Base-by-base conservation (phyloP, 2,329 filamentous ascomycete species). In the Monosporascus sp. region DNA sequence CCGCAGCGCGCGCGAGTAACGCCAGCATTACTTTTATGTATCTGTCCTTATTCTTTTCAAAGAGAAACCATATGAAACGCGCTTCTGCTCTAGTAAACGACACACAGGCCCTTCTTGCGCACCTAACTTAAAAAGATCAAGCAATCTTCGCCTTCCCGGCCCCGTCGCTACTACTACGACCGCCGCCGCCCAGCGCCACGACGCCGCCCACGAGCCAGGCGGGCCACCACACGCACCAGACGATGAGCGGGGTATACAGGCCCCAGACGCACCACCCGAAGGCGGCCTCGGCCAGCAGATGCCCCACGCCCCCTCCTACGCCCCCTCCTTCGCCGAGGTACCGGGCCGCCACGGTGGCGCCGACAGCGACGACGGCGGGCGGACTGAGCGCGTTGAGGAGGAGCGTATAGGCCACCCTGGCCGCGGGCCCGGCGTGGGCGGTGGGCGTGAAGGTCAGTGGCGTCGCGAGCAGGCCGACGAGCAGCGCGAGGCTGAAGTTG, bases 191-290 rank as follows among this genome's bases (percentile, higher is more conserved):
- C 52, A 83, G 71, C 45, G 85, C 75, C 24, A 81, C 73, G 6
- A 85, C 69, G 54, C 76, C 74, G 2, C 81, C 88, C 7, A 85
- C 81, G 38, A 94, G 70, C 92, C 92, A 97, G 7, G 90, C 91
- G 1, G 92, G 92, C 88, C 91, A 94, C 92, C 92, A 97, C 44
- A 96, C 85, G 67, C 91, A 88, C 90, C 91, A 96, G n/a, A 96
- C 81, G 11, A 95, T 84, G 19, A 96, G 84, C 55, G 90, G 87
- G 1, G 91, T 95, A 76, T 91, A 95, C 80, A 94, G 84, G 1
- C 91, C 90, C 83, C 87, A 91, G 14, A 96, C 85, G 65, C 90
- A 82, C 91, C 91, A 96, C 0, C 89, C 91, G 67, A 94, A 91
- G 5, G 88, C 90, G 1, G 90, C 89, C 67, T 88, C 80, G 27